phyloP scores from a whole-genome alignment of 345 rosid genomes.

The Populus nigra region DNA sequence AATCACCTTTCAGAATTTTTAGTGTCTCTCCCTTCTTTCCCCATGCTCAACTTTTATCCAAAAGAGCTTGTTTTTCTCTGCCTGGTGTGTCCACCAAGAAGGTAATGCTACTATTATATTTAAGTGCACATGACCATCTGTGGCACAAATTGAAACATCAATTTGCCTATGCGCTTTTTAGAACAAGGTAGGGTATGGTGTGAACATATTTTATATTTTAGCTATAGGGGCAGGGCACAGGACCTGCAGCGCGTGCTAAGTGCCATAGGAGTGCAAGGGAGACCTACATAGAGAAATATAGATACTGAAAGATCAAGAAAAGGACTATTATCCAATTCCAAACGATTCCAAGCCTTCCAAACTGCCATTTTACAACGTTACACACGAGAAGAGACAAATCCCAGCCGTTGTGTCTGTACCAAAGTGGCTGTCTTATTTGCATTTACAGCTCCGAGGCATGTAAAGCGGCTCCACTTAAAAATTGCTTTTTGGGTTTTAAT shows the following conservation, averaged over 20 bases:
- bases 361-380: background rate
- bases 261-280: background rate
- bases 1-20: background rate
- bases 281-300: background rate
- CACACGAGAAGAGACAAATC: constrained; percentile 2
- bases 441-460: background rate
- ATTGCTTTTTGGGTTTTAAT: background rate
- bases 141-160: background rate
- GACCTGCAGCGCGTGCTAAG: constrained; percentile 12
- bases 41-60: background rate
- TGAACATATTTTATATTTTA: background rate
- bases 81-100: background rate
- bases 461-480: background rate
- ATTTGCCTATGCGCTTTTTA: background rate
- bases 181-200: background rate
- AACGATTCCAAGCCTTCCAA: background rate
- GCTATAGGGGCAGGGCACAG: background rate
- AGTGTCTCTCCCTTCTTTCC: background rate
- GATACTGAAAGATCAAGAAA: background rate
- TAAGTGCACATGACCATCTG: constrained; percentile 4
- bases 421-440: background rate
- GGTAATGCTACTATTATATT: background rate
- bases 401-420: background rate
- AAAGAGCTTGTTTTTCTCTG: background rate
- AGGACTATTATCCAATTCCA: background rate